These are phyloP conservation scores for Auricularia cornea DNA, from an alignment of 768 basidiomycete genomes.

Conservation along the genomic window DNA sequence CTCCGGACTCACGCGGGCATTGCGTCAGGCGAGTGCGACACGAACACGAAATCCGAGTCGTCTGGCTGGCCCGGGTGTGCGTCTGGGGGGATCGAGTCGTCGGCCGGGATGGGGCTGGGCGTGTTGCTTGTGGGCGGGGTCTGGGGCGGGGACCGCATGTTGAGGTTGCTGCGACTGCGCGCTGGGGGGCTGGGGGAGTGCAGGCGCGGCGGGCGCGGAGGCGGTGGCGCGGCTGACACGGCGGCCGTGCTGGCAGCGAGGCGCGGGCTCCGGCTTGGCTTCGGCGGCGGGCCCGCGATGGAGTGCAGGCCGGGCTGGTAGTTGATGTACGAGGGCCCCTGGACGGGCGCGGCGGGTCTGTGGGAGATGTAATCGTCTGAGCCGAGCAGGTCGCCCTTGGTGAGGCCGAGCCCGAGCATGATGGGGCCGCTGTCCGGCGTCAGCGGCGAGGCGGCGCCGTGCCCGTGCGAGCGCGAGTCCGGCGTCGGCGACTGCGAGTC, in stretches of 20 bases:
- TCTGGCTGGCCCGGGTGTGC: neutral
- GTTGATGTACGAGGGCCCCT: slow-evolving; percentile 8
- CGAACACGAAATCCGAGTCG: neutral
- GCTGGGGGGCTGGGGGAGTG: slow-evolving; percentile 40
- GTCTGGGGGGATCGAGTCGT: neutral
- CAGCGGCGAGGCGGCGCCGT: neutral
- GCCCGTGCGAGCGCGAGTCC: neutral
- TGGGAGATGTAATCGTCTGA: neutral
- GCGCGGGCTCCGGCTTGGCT: slow-evolving; percentile 41
- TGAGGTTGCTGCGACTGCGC: slow-evolving; percentile 1
- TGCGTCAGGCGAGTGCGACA: neutral
- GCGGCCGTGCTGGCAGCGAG: slow-evolving; percentile 35
- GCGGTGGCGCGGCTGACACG: slow-evolving; percentile 33
- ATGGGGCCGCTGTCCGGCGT: neutral
- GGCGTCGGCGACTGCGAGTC: neutral
- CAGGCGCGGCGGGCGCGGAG: slow-evolving; percentile 55
- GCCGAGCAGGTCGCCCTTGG: neutral
- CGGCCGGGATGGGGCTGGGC: neutral
- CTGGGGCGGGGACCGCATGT: neutral
- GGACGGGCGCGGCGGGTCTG: slow-evolving; percentile 6
- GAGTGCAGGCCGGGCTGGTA: slow-evolving; percentile 43
- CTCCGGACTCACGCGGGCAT: neutral
- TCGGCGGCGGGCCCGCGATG: slow-evolving; percentile 65
- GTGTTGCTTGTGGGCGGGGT: neutral
- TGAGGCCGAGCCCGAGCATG: neutral